phyloP scores from a whole-genome alignment of 2,329 filamentous ascomycete species.

The Fusarium veterinarium region DNA sequence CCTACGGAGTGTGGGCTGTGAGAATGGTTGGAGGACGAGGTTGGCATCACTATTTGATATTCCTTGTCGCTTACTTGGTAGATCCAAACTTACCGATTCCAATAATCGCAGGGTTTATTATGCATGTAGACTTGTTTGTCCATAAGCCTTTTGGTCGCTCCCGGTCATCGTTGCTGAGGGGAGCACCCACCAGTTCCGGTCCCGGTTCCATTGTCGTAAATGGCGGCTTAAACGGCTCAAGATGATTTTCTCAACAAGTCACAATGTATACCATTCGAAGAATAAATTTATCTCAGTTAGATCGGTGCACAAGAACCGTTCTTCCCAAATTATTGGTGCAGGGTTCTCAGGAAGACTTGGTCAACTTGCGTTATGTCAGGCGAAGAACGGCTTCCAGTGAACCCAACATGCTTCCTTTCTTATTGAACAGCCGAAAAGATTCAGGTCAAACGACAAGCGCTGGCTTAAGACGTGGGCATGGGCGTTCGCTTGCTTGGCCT shows the following conservation, averaged over 20 bases:
- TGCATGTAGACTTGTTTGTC: conserved; percentile 10
- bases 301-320: conserved; percentile 4
- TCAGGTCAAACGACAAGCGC: neutral
- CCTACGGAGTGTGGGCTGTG: neutral
- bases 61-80: neutral
- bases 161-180: conserved; percentile 1
- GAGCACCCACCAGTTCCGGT: conserved; percentile 5
- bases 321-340: conserved; percentile 14
- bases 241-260: neutral
- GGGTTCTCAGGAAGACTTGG: conserved; percentile 13
- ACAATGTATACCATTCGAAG: neutral
- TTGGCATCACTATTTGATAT: conserved; percentile 13
- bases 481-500: neutral
- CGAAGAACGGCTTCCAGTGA: conserved; percentile 6
- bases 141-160: neutral
- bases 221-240: neutral
- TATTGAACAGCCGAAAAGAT: neutral
- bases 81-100: neutral
- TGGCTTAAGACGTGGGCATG: neutral
- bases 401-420: neutral
- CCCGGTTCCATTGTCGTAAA: neutral
- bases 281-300: neutral
- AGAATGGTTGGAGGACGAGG: conserved; percentile 8
- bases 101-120: conserved; percentile 8
- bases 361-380: conserved; percentile 4